Evolutionary conservation across 768 basidiomycete genomes (phyloP), one percentile per base, ranked within the genome.

Genomic region (Dendrothele bispora): DNA sequence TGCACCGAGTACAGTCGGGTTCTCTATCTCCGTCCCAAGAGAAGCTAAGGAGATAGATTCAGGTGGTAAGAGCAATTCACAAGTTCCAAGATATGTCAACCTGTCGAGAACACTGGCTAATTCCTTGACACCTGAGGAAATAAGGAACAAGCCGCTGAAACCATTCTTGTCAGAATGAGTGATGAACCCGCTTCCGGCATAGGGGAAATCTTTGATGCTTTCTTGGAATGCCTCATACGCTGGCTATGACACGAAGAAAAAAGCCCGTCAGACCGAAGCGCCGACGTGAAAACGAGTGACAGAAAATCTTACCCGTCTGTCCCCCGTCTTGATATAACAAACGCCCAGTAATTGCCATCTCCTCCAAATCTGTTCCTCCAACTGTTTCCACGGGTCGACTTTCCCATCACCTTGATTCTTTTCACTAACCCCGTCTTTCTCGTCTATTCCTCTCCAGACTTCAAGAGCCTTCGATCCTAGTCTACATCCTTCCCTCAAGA

Each of bases 321-420:
- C 87, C 0, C 85, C 86, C 22, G 83, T 82, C 63, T 89, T 93
- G 24, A 78, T 75, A 58, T 82, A 83, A 61, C 90, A 92, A 4
- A 86, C 80, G 0, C 79, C 92, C 21, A 95, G 69, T 25, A 95
- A 62, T 66, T 97, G 91, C 79, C 85, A 95, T 38, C 92, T 70
- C 18, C 84, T 74, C 53, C 77, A 79, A 22, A 93, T 55, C 51
- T 86, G 83, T 26, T 83, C 81, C 48, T 80, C 76, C 2, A 90
- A 69, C 52, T 80, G 77, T 36, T 47, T 68, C 83, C 85, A 88
- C 0, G 61, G 61, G 25, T 71, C 79, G 51, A 52, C 73, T 59
- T 25, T 64, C 65, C 14, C 7, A 58, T 62, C 39, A 62, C 65
- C 7, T 60, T 62, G 24, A 52, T 52, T 11, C 44, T 50, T 32